phyloP scores from a whole-genome alignment of 768 basidiomycete species.

The Coprinopsis strossmayeri region DNA sequence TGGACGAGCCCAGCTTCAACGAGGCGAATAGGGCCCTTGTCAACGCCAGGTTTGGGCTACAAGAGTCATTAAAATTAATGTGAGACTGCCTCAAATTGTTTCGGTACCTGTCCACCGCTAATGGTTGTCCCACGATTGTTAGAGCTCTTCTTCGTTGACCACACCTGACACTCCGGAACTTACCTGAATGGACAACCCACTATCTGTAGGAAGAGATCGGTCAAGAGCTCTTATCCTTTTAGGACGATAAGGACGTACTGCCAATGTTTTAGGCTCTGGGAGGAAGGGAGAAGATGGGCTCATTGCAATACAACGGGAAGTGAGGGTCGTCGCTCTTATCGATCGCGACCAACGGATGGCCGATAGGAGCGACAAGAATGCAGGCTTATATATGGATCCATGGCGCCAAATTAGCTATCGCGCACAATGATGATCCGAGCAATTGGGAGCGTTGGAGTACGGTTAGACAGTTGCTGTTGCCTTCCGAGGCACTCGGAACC shows the following conservation, averaged over 20 bases:
- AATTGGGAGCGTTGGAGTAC: no score
- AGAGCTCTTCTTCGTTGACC: conserved; percentile 8
- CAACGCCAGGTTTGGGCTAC: conserved; percentile 75
- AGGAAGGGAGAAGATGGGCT: conserved; percentile 41
- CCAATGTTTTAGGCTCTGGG: conserved; percentile 64
- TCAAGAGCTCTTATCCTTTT: conserved; percentile 7
- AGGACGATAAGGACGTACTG: conserved; percentile 44
- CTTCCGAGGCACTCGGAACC: no score
- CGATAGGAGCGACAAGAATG: no score
- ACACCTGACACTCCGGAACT: conserved; percentile 17
- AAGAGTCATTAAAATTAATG: conserved; percentile 10
- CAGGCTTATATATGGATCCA: no score
- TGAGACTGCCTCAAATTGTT: neutral
- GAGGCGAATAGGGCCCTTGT: conserved; percentile 83
- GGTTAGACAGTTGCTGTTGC: no score
- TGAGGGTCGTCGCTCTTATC: neutral
- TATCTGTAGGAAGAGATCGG: conserved; percentile 43
- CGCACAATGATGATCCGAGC: no score
- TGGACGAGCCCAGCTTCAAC: conserved; percentile 79
- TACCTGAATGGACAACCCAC: conserved; percentile 96
- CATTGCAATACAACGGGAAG: conserved; percentile 16
- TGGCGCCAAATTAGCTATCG: no score
- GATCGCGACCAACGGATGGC: no score
- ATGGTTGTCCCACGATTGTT: conserved; percentile 9
- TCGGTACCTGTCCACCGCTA: conserved; percentile 62